phyloP scores from a whole-genome alignment of 495 filamentous ascomycete species.

The Talaromyces liani region DNA sequence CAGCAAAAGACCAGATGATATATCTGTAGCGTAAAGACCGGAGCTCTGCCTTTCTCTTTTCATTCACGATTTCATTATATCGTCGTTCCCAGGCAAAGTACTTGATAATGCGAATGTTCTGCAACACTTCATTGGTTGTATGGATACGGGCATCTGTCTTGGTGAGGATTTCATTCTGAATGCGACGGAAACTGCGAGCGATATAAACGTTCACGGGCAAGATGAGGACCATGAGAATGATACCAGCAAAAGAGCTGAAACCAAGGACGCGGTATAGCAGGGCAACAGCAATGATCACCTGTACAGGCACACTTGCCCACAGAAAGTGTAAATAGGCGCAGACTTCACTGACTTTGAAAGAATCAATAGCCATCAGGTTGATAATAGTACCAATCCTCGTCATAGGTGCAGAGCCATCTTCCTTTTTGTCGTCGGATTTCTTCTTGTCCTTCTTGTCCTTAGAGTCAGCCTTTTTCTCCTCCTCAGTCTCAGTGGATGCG shows the following conservation, averaged over 20 bases:
- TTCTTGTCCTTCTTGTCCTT: slow-evolving; percentile 49
- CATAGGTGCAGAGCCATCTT: slow-evolving; percentile 53
- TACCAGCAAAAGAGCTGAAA: slow-evolving; percentile 86
- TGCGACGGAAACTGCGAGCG: slow-evolving; percentile 71
- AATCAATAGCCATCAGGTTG: slow-evolving; percentile 98
- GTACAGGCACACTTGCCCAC: slow-evolving; percentile 76
- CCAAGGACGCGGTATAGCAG: slow-evolving; percentile 88
- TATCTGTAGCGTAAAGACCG: slow-evolving; percentile 72
- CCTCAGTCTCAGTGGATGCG: slow-evolving; percentile 53
- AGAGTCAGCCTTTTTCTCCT: slow-evolving; percentile 39
- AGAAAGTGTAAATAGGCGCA: slow-evolving; percentile 89
- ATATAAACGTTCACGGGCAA: slow-evolving; percentile 85
- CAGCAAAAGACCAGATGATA: slow-evolving; percentile 83
- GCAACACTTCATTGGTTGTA: slow-evolving; percentile 91
- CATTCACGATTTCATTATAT: slow-evolving; percentile 78
- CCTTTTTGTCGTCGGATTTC: slow-evolving; percentile 28
- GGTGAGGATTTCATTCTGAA: slow-evolving; percentile 85
- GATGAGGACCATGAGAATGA: slow-evolving; percentile 83
- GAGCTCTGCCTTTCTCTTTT: slow-evolving; percentile 76
- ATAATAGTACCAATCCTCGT: slow-evolving; percentile 94
- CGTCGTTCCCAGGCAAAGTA: slow-evolving; percentile 98
- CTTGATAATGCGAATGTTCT: slow-evolving; percentile 99
- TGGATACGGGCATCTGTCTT: slow-evolving; percentile 96
- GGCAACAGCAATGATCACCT: slow-evolving; percentile 64
- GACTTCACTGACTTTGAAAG: slow-evolving; percentile 94